Evolutionary conservation across 192 early-diverging fungal species (phyloP), one percentile per base, ranked within the genome.

Genomic region (Mortierella hygrophila): DNA sequence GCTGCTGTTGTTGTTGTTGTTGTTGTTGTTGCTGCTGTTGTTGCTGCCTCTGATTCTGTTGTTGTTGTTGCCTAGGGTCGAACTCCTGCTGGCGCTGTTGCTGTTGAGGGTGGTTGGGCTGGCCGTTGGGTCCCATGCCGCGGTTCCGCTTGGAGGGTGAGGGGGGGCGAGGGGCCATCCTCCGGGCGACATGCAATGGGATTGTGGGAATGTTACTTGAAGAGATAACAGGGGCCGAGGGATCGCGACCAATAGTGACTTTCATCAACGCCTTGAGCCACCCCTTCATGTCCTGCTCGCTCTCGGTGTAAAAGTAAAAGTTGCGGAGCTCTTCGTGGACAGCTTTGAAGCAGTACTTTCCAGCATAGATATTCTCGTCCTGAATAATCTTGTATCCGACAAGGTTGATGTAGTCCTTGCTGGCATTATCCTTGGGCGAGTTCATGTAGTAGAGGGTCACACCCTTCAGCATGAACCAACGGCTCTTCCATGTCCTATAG

Each of bases 261-360:
- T 93, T 93, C 89, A 93, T 91, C 32, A 93, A 74, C 49, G 90
- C 88, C 70, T 91, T 91, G 15, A 92, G 79, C 92, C 92, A 93
- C 6, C 77, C 68, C 26, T 82, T 81, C 82, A 91, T 85, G 46
- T 87, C 83, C 18, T 80, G 80, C 21, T 88, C 75, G 29, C 88
- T 83, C 57, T 93, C 92, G 13, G 90, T 88, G 63, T 90, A 91
- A 75, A 93, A 93, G 68, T 87, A 92, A 72, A 91, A 91, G n/a
- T 84, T 89, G 26, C 91, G 80, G 52, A 91, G 90, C 11, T 78
- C 72, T 63, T 92, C 92, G 73, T 93, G 92, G 35, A 88, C 79
- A 13, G 89, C 89, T 74, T 91, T 92, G 79, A 93, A 93, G 70
- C 91, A 89, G 63, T 91, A 93, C 54, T 93, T 93, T 37, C 91